Evolutionary conservation across 1,284 basidiomycete genomes (phyloP).

Genomic region (Sanghuangporus baumii): DNA sequence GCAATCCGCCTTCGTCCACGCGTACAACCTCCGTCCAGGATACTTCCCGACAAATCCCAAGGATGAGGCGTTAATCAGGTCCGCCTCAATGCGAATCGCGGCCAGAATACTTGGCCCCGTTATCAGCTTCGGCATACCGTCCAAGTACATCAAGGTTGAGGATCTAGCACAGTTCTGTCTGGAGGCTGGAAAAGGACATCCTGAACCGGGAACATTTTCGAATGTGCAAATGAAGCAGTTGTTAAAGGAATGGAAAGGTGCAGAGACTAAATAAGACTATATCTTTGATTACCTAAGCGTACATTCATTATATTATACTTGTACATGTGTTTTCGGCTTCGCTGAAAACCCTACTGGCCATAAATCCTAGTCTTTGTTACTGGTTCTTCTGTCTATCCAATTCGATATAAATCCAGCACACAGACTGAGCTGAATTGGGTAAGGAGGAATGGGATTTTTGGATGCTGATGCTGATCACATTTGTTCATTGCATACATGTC

Average conservation of each 20-base stretch:
- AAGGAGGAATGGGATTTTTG: too few species aligned
- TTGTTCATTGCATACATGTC: too few species aligned
- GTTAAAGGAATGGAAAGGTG: slow-evolving; percentile 4
- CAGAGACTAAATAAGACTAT: not conserved
- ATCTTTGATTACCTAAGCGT: not conserved
- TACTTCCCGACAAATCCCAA: slow-evolving; percentile 17
- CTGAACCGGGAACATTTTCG: not conserved
- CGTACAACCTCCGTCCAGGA: slow-evolving; percentile 13
- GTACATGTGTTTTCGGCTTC: too few species aligned
- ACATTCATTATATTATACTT: not conserved
- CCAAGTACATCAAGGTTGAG: not conserved
- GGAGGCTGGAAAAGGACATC: slow-evolving; percentile 7
- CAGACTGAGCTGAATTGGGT: too few species aligned
- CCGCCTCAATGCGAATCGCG: not conserved
- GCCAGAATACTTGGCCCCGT: not conserved
- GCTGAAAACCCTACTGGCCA: too few species aligned
- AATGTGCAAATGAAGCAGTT: slow-evolving; percentile 10
- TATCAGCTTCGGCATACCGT: not conserved
- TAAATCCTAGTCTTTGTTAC: too few species aligned
- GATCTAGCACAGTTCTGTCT: slow-evolving; percentile 7
- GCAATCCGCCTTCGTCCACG: not conserved
- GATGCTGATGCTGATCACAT: too few species aligned
- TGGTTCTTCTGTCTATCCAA: too few species aligned
- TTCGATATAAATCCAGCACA: too few species aligned
- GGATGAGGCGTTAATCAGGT: slow-evolving; percentile 1